Evolutionary conservation across 2,329 filamentous ascomycete species (phyloP).

Genomic region (Venturia effusa): DNA sequence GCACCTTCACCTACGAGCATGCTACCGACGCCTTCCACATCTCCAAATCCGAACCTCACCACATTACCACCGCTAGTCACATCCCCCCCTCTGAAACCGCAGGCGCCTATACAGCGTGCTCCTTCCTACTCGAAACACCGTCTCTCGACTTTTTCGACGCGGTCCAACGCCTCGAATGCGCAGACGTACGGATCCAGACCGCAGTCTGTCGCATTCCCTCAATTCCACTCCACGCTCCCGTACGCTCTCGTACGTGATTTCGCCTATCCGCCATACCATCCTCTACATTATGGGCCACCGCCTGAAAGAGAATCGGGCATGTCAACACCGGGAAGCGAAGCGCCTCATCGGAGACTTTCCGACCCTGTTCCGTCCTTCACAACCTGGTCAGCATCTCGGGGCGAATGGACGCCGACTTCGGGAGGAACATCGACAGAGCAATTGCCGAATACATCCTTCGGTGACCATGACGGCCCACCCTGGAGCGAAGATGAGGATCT

Average conservation of each 20-base stretch:
- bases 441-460: constrained; percentile 72
- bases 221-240: constrained; percentile 73
- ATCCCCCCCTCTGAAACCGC: constrained; percentile 39
- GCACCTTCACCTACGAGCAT: constrained; percentile 16
- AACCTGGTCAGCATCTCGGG: constrained; percentile 49
- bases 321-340: constrained; percentile 76
- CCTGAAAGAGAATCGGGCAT: constrained; percentile 65
- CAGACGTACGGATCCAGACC: constrained; percentile 54
- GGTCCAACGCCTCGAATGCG: constrained; percentile 8
- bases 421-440: constrained; percentile 43
- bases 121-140: constrained; percentile 73
- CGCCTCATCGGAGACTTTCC: constrained; percentile 61
- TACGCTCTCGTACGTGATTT: constrained; percentile 95
- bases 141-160: constrained; percentile 57
- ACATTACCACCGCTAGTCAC: constrained; percentile 40
- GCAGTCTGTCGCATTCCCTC: constrained; percentile 67
- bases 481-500: constrained; percentile 95
- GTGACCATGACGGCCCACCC: constrained; percentile 63
- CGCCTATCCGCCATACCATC: constrained; percentile 73
- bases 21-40: constrained; percentile 17
- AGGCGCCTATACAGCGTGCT: constrained; percentile 37
- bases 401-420: constrained; percentile 1
- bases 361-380: constrained; percentile 54
- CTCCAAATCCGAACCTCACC: constrained; percentile 25
- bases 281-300: constrained; percentile 88